A percentile compares a stretch with the other conserved stretches of the same genome.
phyloP scores from a whole-genome alignment of 345 rosid species.

The Hibiscus mutabilis region DNA sequence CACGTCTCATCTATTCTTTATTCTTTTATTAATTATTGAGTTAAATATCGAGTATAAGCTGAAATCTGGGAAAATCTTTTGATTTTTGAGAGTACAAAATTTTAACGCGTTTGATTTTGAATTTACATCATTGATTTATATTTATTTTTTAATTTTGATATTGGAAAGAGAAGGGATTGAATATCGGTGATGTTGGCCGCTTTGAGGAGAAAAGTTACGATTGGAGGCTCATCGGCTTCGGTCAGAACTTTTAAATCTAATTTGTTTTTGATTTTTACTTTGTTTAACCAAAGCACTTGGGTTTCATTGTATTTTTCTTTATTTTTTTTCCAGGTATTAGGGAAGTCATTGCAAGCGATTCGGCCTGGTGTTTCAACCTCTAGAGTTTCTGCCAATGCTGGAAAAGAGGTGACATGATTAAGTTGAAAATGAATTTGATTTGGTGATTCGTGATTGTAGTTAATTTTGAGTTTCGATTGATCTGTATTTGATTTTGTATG shows the following conservation, averaged over 20 bases:
- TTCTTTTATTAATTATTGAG: not conserved
- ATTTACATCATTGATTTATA: not conserved
- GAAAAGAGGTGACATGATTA: not conserved
- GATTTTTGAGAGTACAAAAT: not conserved
- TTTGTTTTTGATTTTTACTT: not conserved
- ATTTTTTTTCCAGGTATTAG: slow-evolving; percentile 32
- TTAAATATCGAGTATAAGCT: not conserved
- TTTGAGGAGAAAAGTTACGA: slow-evolving; percentile 29
- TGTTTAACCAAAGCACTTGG: not conserved
- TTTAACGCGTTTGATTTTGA: not conserved
- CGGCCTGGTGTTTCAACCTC: slow-evolving; percentile 34
- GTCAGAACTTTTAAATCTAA: slow-evolving; percentile 22
- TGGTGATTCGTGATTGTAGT: no score
- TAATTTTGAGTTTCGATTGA: no score
- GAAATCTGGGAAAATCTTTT: not conserved
- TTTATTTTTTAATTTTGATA: not conserved
- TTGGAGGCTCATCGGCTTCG: slow-evolving; percentile 39
- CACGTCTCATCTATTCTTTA: not conserved
- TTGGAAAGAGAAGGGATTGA: not conserved
- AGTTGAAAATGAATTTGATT: no score
- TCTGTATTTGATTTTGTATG: no score
- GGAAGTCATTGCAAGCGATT: slow-evolving; percentile 30
- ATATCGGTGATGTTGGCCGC: slow-evolving; percentile 39
- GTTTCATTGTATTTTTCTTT: not conserved
- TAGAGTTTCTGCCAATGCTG: slow-evolving; percentile 14